Percentiles rank a stretch among this genome's conserved stretches.
These are phyloP conservation scores for Botrytis hyacinthi DNA, from an alignment of 2,329 filamentous ascomycete genomes.

Conservation along the genomic window DNA sequence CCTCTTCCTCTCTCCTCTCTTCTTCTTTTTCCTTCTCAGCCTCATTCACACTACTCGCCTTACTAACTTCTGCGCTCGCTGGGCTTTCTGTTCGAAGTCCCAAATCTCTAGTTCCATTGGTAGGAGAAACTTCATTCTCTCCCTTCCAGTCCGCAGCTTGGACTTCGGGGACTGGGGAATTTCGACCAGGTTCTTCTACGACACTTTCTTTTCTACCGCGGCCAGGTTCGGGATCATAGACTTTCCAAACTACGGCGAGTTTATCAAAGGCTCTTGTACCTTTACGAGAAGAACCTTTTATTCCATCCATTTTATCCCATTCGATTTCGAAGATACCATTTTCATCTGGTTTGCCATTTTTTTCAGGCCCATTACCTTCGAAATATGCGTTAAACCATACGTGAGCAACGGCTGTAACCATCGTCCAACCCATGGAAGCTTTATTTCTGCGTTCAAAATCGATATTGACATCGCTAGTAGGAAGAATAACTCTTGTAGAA, in stretches of 20 bases:
- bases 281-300: constrained; percentile 84
- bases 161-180: constrained; percentile 68
- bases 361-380: constrained; percentile 74
- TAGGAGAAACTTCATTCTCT: constrained; percentile 45
- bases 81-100: constrained; percentile 66
- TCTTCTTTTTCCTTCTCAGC: constrained; percentile 27
- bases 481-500: constrained; percentile 62
- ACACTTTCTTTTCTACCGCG: constrained; percentile 41
- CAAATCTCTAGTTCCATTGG: constrained; percentile 54
- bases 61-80: constrained; percentile 65
- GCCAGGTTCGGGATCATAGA: constrained; percentile 37
- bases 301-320: constrained; percentile 86
- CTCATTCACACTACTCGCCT: constrained; percentile 66
- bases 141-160: constrained; percentile 71
- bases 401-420: constrained; percentile 91
- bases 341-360: constrained; percentile 61
- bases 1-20: constrained; percentile 27
- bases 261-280: constrained; percentile 79
- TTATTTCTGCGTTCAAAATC: constrained; percentile 84
- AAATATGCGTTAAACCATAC: constrained; percentile 98
- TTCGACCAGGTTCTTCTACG: constrained; percentile 63
- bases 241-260: constrained; percentile 80
- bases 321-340: constrained; percentile 69
- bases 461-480: constrained; percentile 85
- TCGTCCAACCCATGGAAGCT: constrained; percentile 73